phyloP scores from a whole-genome alignment of 768 basidiomycete genomes.

The Lactarius akahatsu region DNA sequence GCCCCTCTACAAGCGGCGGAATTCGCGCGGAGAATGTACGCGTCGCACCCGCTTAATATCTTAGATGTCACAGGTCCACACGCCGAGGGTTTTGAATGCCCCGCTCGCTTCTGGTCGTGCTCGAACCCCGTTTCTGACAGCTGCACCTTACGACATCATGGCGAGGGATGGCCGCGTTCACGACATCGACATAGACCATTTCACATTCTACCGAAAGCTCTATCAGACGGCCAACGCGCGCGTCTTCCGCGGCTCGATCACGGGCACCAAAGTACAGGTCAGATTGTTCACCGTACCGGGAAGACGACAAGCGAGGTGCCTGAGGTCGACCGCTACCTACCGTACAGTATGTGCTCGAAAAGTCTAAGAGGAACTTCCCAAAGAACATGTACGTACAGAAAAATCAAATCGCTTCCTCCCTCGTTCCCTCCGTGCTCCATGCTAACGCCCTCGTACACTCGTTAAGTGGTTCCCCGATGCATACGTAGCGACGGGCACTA shows the following conservation, averaged over 20 bases:
- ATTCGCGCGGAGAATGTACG: slow-evolving; percentile 75
- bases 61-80: slow-evolving; percentile 71
- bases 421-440: too few relatives aligned
- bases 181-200: slow-evolving; percentile 77
- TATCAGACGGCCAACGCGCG: slow-evolving; percentile 84
- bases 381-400: slow-evolving; percentile 55
- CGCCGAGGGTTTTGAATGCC: slow-evolving; percentile 55
- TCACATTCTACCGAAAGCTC: slow-evolving; percentile 79
- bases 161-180: slow-evolving; percentile 73
- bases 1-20: slow-evolving; percentile 79
- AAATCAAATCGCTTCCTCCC: background rate
- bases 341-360: slow-evolving; percentile 49
- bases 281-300: slow-evolving; percentile 77
- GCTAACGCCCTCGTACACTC: background rate
- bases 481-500: slow-evolving; percentile 53
- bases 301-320: slow-evolving; percentile 57
- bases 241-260: slow-evolving; percentile 77
- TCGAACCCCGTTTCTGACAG: slow-evolving; percentile 36
- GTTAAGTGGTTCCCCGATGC: slow-evolving; percentile 73
- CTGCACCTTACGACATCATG: slow-evolving; percentile 75
- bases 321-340: slow-evolving; percentile 58
- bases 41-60: slow-evolving; percentile 71
- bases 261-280: slow-evolving; percentile 88
- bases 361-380: slow-evolving; percentile 62
- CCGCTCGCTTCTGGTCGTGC: slow-evolving; percentile 14